These are phyloP conservation scores for Phytophthora fragariaefolia DNA, from an alignment of 352 stramenopile genomes.

Conservation along the genomic window DNA sequence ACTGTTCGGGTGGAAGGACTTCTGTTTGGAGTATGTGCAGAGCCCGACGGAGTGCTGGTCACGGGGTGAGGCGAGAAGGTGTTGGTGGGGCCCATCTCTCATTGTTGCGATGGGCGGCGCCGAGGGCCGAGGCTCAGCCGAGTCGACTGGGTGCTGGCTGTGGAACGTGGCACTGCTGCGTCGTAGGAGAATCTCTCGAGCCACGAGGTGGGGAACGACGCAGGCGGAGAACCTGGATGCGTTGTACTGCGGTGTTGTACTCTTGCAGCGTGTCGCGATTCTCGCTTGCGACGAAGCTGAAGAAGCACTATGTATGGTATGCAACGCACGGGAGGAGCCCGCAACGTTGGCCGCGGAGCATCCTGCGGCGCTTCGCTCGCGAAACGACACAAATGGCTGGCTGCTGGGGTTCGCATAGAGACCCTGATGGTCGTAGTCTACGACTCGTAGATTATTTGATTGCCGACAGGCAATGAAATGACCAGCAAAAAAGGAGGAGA, in stretches of 20 bases:
- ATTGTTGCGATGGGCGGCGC: too few relatives aligned
- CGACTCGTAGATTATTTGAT: too few relatives aligned
- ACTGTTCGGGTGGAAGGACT: background rate
- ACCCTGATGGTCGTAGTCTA: too few relatives aligned
- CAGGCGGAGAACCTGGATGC: too few relatives aligned
- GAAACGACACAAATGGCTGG: slow-evolving; percentile 1
- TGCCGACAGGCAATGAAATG: too few relatives aligned
- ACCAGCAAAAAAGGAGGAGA: background rate
- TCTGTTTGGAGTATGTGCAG: background rate
- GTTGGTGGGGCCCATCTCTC: background rate
- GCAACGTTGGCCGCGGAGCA: background rate
- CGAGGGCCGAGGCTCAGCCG: too few relatives aligned
- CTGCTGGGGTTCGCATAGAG: background rate
- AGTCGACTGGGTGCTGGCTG: too few relatives aligned
- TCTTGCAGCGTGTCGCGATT: background rate
- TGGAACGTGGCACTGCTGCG: too few relatives aligned
- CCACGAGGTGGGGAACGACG: too few relatives aligned
- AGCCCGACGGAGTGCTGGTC: background rate
- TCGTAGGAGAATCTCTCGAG: too few relatives aligned
- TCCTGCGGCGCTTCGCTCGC: background rate
- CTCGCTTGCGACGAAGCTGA: background rate
- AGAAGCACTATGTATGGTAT: background rate
- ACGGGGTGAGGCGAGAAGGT: background rate
- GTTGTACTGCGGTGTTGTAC: background rate
- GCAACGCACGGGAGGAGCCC: background rate